Conservation (phyloP, 2,329 filamentous ascomycete genomes). For the Botrytis paeoniae region DNA sequence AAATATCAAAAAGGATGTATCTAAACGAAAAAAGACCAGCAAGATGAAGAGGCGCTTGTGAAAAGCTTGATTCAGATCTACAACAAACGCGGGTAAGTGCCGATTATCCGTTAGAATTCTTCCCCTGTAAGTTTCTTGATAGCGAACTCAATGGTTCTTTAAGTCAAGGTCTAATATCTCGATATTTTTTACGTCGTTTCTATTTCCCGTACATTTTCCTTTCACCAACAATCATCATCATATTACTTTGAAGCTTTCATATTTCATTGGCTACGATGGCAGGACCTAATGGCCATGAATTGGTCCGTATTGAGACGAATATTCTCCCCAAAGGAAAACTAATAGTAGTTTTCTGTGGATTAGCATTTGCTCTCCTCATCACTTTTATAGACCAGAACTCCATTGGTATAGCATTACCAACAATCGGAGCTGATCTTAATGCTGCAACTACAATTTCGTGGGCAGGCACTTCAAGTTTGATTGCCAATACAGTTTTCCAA, state of each 20-base stretch:
- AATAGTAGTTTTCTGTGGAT: constrained; percentile 49
- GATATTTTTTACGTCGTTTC: neutral
- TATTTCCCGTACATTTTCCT: neutral
- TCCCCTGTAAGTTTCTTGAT: neutral
- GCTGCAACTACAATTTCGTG: constrained; percentile 52
- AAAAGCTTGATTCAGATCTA: neutral
- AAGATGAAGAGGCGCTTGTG: neutral
- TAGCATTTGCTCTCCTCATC: constrained; percentile 53
- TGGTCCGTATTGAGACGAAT: constrained; percentile 51
- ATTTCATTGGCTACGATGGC: constrained; percentile 23
- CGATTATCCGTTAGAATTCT: constrained; percentile 13
- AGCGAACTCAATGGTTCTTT: neutral
- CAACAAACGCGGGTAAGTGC: constrained; percentile 2
- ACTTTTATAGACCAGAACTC: constrained; percentile 44
- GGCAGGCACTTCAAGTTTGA: constrained; percentile 52
- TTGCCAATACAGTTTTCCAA: constrained; percentile 60
- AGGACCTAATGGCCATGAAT: constrained; percentile 23
- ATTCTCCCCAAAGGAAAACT: constrained; percentile 51
- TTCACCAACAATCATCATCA: neutral
- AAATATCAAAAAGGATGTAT: constrained; percentile 1
- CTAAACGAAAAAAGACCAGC: neutral
- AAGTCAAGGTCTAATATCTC: constrained; percentile 3
- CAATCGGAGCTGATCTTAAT: constrained; percentile 46
- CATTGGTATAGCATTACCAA: constrained; percentile 46
- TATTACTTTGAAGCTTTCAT: neutral